Evolutionary conservation across 768 basidiomycete species (phyloP).

Genomic region (Phanerochaete sordida): DNA sequence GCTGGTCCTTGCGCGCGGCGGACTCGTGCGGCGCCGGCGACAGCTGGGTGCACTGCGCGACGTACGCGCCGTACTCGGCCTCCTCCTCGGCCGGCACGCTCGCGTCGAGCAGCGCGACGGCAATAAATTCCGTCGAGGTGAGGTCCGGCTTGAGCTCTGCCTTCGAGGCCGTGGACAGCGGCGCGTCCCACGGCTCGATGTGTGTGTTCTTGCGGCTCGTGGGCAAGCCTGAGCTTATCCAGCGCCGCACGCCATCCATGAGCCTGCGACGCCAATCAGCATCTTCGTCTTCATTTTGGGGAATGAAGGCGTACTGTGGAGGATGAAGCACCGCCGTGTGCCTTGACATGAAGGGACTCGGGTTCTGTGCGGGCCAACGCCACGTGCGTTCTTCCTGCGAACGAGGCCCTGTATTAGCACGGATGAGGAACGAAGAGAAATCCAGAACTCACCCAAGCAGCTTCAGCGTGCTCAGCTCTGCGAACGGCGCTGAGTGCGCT

Average conservation of each 20-base stretch:
- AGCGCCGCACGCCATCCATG: conserved; percentile 74
- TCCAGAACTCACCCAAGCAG: conserved; percentile 61
- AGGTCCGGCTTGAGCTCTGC: conserved; percentile 19
- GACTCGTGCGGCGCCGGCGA: conserved; percentile 31
- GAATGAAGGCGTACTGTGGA: conserved; percentile 29
- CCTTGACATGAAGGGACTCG: conserved; percentile 74
- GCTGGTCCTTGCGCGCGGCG: conserved; percentile 15
- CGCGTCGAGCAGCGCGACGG: conserved; percentile 56
- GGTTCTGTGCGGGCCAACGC: conserved; percentile 54
- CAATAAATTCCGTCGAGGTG: conserved; percentile 56
- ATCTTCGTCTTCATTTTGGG: not conserved
- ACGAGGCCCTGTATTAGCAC: not conserved
- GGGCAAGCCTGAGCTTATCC: conserved; percentile 60
- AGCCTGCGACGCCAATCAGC: conserved; percentile 38
- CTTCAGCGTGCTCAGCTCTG: conserved; percentile 63
- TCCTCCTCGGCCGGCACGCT: conserved; percentile 61
- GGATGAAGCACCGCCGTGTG: conserved; percentile 34
- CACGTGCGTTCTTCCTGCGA: conserved; percentile 50
- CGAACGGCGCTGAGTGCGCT: conserved; percentile 35
- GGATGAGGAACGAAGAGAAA: too few species aligned
- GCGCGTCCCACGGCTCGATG: conserved; percentile 33
- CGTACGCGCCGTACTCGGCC: conserved; percentile 76
- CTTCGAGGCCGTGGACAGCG: conserved; percentile 16
- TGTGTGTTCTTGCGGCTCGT: conserved; percentile 38
- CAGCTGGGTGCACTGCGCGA: conserved; percentile 69